Evolutionary conservation across 2,329 filamentous ascomycete genomes (phyloP).

Genomic region (Fusarium ramigenum): DNA sequence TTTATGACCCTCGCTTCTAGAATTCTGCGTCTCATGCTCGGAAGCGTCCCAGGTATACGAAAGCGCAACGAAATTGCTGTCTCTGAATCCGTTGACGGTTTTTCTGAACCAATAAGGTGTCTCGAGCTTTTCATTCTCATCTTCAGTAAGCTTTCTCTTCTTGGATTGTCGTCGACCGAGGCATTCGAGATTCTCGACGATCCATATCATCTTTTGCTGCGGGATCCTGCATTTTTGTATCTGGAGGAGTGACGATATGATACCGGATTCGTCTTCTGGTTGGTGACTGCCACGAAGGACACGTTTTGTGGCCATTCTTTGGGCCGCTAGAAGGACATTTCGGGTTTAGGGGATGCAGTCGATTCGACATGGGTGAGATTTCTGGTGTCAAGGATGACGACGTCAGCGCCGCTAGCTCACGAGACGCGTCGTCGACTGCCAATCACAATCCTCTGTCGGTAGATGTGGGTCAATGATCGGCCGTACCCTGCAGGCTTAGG

Average conservation of each 20-base stretch:
- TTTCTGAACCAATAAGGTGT: constrained; percentile 19
- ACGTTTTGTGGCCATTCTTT: not conserved
- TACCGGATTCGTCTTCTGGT: not conserved
- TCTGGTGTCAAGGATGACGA: not conserved
- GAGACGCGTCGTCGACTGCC: not conserved
- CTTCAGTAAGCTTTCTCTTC: not conserved
- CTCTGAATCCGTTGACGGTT: constrained; percentile 9
- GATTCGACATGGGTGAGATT: not conserved
- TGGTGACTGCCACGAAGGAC: not conserved
- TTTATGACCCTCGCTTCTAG: not conserved
- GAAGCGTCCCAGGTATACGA: constrained; percentile 35
- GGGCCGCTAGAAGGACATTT: not conserved
- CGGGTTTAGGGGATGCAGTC: not conserved
- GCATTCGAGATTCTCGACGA: constrained; percentile 34
- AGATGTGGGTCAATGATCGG: not conserved
- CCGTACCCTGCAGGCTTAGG: not conserved
- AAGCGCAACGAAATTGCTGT: constrained; percentile 13
- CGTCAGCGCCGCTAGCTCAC: not conserved
- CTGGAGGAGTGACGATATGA: constrained; percentile 4
- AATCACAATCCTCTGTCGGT: not conserved
- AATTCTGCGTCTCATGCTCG: constrained; percentile 6
- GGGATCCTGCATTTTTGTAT: constrained; percentile 16
- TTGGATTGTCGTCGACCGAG: constrained; percentile 1
- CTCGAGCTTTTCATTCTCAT: not conserved
- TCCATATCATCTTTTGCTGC: constrained; percentile 35